Base-by-base conservation (phyloP, 2,329 filamentous ascomycete species). In the Pezicula neosporulosa region DNA sequence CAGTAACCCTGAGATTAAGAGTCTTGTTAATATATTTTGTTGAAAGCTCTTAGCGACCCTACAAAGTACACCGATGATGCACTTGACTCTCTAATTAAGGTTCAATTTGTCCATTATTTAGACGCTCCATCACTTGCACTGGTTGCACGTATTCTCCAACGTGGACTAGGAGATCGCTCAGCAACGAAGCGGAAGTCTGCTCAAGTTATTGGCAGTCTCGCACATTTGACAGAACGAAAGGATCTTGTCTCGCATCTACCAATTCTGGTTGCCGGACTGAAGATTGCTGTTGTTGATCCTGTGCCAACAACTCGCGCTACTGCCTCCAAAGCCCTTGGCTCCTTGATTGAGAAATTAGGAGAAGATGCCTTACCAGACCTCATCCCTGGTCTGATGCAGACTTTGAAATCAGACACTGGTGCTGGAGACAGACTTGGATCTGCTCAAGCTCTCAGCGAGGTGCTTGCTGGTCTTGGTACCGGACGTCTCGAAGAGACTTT, bases 81-180 rank as follows among this genome's bases (percentile, higher is more conserved):
- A 15, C 77, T 99, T 54, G 93, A 99, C 68, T 79, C 90, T 0
- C 81, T 99, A 52, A 97, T 99, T 75, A 97, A 96, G 73, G 89
- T 99, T n/a, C 91, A 91, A 45, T 99, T 99, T 67, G 86, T 97
- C 13, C 94, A 99, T 72, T 99, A 97, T 66, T 81, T 99, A n/a
- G 94, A 99, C 70, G 90, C 95, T 1, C 94, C 94, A 5, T 99
- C 95, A 2, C 77, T 99, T 62, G 94, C 94, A 18, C 81, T 99
- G 48, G 90, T 99, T 57, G 95, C 94, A 44, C 90, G 94, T 56
- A 97, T 99, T 61, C 77, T 99, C 35, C 92, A 99, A 71, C 89
- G 95, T 67, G 94, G 94, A 53, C 75, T 99, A 38, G 85, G 85
- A 50, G 94, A 97, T 66, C 82, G 95, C 45, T 99, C 95, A 51